Conservation (phyloP, 2,329 filamentous ascomycete species). For the Colletotrichum paranaense region DNA sequence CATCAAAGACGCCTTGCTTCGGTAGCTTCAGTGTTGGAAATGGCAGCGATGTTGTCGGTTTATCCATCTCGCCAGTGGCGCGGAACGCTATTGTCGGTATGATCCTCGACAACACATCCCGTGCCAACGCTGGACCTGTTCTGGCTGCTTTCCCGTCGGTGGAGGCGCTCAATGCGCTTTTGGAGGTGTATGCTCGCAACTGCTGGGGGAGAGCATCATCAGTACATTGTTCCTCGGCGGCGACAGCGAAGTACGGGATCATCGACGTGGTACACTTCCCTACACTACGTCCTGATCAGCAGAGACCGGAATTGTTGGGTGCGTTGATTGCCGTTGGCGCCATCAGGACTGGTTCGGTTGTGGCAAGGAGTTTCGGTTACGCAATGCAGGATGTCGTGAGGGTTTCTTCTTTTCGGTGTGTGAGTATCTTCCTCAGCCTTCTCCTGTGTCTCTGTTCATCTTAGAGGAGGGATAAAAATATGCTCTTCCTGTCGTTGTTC, state of each 20-base stretch:
- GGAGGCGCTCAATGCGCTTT: neutral
- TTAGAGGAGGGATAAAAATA: too few species aligned
- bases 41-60: neutral
- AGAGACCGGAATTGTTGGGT: neutral
- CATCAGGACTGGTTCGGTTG: neutral
- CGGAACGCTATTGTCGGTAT: conserved; percentile 8
- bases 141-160: neutral
- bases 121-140: neutral
- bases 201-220: neutral
- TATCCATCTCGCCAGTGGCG: neutral
- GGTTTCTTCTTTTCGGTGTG: neutral
- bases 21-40: neutral
- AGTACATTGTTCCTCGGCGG: neutral
- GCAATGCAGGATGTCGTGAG: conserved; percentile 18
- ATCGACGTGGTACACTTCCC: conserved; percentile 13
- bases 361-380: conserved; percentile 1
- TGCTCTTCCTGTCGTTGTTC: neutral
- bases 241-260: neutral
- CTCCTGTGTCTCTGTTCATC: neutral
- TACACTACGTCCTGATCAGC: neutral
- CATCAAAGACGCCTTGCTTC: too few species aligned
- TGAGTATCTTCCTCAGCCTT: neutral
- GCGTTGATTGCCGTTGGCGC: neutral
- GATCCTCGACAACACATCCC: conserved; percentile 9
- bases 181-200: neutral